Percentiles rank a stretch among this genome's conserved stretches.
phyloP scores from a whole-genome alignment of 345 rosid species.

The Populus nigra region DNA sequence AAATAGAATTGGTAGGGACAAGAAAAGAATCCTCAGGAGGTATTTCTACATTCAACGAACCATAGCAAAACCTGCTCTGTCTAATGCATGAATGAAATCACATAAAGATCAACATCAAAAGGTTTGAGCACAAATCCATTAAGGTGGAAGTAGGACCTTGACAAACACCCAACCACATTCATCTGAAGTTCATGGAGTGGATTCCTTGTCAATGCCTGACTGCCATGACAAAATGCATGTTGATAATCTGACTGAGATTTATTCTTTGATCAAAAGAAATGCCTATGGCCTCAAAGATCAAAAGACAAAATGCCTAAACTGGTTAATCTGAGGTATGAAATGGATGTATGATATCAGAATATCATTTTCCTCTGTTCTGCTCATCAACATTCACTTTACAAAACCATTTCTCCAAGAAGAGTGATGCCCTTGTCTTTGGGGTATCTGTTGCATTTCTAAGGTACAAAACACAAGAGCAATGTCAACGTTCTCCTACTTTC shows the following conservation, averaged over 20 bases:
- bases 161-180: neutral
- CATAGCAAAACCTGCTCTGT: neutral
- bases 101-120: neutral
- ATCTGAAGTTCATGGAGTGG: neutral
- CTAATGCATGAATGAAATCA: neutral
- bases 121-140: neutral
- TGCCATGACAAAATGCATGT: neutral
- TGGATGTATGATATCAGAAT: neutral
- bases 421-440: neutral
- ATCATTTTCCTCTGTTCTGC: neutral
- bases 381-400: neutral
- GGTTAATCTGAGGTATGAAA: neutral
- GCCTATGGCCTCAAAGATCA: neutral
- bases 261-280: neutral
- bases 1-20: neutral
- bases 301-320: neutral
- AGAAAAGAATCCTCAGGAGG: neutral
- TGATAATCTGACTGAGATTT: neutral
- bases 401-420: neutral
- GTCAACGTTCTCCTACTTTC: neutral
- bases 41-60: neutral
- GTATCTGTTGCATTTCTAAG: neutral
- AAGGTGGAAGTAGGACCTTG: neutral
- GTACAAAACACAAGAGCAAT: neutral
- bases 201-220: neutral